Evolutionary conservation across 352 stramenopile species (phyloP).

Genomic region (Globisporangium nunn): DNA sequence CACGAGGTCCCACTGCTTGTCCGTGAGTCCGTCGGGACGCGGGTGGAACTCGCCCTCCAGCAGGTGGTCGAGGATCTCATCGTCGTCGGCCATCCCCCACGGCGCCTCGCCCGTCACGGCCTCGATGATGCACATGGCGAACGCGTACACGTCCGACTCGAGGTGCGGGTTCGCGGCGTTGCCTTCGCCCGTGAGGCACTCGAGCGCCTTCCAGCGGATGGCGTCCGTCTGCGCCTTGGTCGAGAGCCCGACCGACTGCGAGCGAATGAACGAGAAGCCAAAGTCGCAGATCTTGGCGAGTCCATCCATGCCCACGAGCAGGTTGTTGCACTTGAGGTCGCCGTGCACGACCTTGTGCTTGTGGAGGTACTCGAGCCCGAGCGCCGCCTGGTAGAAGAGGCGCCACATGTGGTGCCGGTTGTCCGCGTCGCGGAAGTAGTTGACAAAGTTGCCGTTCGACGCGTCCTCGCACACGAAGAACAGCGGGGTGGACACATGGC

Average conservation of each 20-base stretch:
- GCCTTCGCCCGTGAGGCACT: conserved; percentile 20
- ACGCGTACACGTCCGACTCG: conserved; percentile 30
- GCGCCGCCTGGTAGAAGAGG: conserved; percentile 29
- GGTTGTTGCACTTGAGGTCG: conserved; percentile 85
- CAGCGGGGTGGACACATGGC: conserved; percentile 17
- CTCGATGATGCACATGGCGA: conserved; percentile 42
- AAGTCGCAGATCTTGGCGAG: conserved; percentile 42
- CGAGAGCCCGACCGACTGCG: conserved; percentile 20
- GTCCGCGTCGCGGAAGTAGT: conserved; percentile 20
- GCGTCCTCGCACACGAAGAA: conserved; percentile 35
- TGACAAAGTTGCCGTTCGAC: conserved; percentile 28
- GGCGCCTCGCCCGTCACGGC: conserved; percentile 25
- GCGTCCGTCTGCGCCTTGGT: conserved; percentile 26
- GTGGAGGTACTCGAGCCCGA: conserved; percentile 58
- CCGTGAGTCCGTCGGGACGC: conserved; percentile 8
- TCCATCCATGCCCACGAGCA: conserved; percentile 57
- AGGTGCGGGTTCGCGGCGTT: conserved; percentile 16
- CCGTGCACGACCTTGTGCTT: conserved; percentile 62
- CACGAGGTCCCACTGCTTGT: conserved; percentile 13
- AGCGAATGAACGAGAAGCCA: conserved; percentile 29
- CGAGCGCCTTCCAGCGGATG: conserved; percentile 31
- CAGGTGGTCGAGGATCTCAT: conserved; percentile 21
- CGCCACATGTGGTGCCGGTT: conserved; percentile 17
- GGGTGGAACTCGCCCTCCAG: conserved; percentile 9
- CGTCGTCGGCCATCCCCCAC: conserved; percentile 21